Base-by-base conservation (phyloP, 2,329 filamentous ascomycete genomes). In the Dothistroma septosporum region DNA sequence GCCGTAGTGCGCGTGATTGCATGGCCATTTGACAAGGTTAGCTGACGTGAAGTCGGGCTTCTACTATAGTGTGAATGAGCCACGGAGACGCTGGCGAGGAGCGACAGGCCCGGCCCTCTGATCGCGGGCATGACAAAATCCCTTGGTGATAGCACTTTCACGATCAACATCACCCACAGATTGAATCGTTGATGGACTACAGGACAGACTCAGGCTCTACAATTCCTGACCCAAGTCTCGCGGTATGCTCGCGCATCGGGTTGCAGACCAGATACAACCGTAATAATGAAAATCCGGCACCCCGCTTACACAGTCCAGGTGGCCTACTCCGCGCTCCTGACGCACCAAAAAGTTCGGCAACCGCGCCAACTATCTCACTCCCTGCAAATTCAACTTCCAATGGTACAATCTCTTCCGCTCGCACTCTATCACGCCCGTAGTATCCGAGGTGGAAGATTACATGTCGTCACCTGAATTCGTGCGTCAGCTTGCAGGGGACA, bases 361-460 rank as follows among this genome's bases (percentile, higher is more conserved):
- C 21, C 64, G 63, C 6, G 32, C 64, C 1, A 52, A 57, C 4
- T 60, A 65, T 6, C 49, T 56, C 50, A 74, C 50, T 62, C 61
- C 41, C 75, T 70, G 69, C 65, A 68, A 14, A 71, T 74, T 0
- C 46, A 61, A 50, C 63, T 77, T n/a, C n/a, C n/a, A n/a, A n/a
- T n/a, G n/a, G 12, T 76, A 73, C 58, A 72, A 76, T 44, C 76
- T 71, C 69, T 74, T 69, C 58, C 47, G 65, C 16, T 64, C 64
- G 8, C 44, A 63, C 19, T 35, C 37, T 4, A 60, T 58, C 35
- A 59, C 64, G 10, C 75, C 74, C 1, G 66, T 74, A 4, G 61
- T 77, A 2, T 53, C 76, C 1, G 76, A 78, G 55, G 75, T 75
- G 7, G 70, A 76, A 60, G 76, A 77, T 61, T 59, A 77, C 4